These are phyloP conservation scores for Cyclotella kingstonii DNA, from an alignment of 108 stramenopile genomes.

Conservation along the genomic window DNA sequence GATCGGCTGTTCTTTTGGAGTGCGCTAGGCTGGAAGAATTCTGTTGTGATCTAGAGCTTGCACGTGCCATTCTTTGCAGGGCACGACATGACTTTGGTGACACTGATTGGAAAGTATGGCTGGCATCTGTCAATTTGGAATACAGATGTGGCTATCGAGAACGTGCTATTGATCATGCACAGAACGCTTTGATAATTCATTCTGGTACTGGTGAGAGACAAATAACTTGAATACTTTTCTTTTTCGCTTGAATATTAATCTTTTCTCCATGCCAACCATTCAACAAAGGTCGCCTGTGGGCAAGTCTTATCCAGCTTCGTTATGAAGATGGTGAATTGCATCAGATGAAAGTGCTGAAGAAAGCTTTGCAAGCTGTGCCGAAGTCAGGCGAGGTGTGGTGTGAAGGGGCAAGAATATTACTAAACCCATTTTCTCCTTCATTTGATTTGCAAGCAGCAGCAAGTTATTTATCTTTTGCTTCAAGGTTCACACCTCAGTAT, in stretches of 20 bases:
- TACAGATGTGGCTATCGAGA: conserved; percentile 62
- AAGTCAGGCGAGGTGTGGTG: conserved; percentile 99
- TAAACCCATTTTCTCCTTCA: conserved; percentile 78
- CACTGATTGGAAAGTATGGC: conserved; percentile 95
- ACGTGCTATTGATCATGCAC: conserved; percentile 69
- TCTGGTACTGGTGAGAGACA: conserved; percentile 60
- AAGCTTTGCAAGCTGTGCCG: conserved; percentile 89
- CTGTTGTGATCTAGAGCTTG: conserved; percentile 75
- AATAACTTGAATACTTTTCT: neutral
- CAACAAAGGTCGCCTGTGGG: conserved; percentile 90
- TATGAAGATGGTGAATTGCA: conserved; percentile 77
- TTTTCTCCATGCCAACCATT: neutral
- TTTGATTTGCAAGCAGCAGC: conserved; percentile 83
- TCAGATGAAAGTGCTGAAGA: conserved; percentile 69
- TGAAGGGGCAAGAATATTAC: conserved; percentile 83
- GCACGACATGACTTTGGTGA: conserved; percentile 70
- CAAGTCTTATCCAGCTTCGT: conserved; percentile 90
- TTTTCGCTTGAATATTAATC: neutral
- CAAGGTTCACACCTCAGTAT: conserved; percentile 97
- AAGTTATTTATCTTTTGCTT: conserved; percentile 89
- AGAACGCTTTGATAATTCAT: conserved; percentile 81
- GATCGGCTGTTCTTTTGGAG: conserved; percentile 86
- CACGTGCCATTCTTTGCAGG: conserved; percentile 82
- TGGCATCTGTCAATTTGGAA: conserved; percentile 91
- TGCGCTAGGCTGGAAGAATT: conserved; percentile 93